These are phyloP conservation scores for Lentinus tigrinus DNA, from an alignment of 768 basidiomycete genomes.

Conservation along the genomic window DNA sequence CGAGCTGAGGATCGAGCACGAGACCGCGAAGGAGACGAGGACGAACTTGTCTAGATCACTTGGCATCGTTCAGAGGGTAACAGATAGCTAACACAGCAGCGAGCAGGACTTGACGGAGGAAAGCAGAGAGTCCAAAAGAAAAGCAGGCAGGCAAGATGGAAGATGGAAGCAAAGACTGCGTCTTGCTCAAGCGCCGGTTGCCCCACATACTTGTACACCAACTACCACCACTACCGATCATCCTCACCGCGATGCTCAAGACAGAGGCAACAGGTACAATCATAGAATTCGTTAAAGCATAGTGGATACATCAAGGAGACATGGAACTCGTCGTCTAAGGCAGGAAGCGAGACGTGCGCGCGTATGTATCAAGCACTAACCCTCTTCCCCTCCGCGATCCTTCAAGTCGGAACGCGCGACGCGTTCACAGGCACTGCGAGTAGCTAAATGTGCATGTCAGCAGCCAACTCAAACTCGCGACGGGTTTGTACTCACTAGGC, in stretches of 20 bases:
- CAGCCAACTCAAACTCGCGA: neutral
- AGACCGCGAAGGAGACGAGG: neutral
- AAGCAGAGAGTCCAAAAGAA: neutral
- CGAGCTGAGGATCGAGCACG: neutral
- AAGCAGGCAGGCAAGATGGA: neutral
- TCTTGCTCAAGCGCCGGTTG: neutral
- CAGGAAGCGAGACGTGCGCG: neutral
- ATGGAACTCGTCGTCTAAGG: too few species aligned
- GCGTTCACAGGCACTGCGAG: neutral
- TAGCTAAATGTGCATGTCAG: neutral
- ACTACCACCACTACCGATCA: neutral
- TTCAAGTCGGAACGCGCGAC: neutral
- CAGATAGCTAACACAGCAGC: neutral
- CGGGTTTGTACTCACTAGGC: neutral
- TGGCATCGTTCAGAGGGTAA: neutral
- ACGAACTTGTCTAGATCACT: slow-evolving; percentile 20
- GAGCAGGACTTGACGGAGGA: neutral
- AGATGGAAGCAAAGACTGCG: neutral
- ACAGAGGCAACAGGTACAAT: neutral
- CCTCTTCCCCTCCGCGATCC: neutral
- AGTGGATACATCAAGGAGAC: neutral
- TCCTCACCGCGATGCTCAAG: too few species aligned
- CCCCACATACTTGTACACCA: neutral
- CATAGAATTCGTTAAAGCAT: neutral
- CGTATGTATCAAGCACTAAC: too few species aligned